Evolutionary conservation across 2,329 filamentous ascomycete genomes (phyloP), one percentile per base, ranked within the genome.

Genomic region (Sarocladium kiliense): DNA sequence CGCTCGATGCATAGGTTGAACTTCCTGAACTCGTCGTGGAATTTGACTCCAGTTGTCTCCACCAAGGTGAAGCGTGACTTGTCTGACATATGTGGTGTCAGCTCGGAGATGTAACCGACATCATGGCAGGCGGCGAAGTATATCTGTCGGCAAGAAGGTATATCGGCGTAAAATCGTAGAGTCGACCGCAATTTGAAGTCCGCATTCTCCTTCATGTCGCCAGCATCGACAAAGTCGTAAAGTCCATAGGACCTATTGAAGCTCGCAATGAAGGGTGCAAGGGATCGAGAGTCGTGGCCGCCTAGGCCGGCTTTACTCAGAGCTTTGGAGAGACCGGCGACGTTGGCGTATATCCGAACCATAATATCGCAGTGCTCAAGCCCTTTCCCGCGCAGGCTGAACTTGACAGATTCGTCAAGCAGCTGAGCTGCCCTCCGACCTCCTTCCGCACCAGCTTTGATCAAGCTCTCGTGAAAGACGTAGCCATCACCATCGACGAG

Each of bases 1-100:
- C 97, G 92, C 70, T 97, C 92, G 58, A 91, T 87, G 61, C 85
- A 94, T 59, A 99, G 87, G 64, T 89, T 92, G 62, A 97, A 77
- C 69, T 88, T 91, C 85, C 71, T 67, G 56, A 82, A 85, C 57
- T 84, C 77, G 2, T 70, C 66, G 58, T 80, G 77, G 58, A 81
- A 79, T 2, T 69, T 68, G 23, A 77, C 66, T n/a, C 73, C 74
- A 1, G 67, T 55, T 2, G 69, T 65, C 56, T 74, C 75, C 42
- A 86, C 64, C 11, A 85, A 75, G 0, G 81, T 85, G 57, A 85
- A 76, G 53, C 75, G 74, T 23, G 79, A 73, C 7, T 68, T 65
- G 56, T 75, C 72, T 42, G 75, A 76, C 42, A 68, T 70, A 61
- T 80, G 79, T 7, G 78, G 77, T 4, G 74, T 77, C 25, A 87